These are phyloP conservation scores for Paramicrosporidium saccamoebae DNA, from an alignment of 371 early-diverging fungal genomes.

Conservation along the genomic window DNA sequence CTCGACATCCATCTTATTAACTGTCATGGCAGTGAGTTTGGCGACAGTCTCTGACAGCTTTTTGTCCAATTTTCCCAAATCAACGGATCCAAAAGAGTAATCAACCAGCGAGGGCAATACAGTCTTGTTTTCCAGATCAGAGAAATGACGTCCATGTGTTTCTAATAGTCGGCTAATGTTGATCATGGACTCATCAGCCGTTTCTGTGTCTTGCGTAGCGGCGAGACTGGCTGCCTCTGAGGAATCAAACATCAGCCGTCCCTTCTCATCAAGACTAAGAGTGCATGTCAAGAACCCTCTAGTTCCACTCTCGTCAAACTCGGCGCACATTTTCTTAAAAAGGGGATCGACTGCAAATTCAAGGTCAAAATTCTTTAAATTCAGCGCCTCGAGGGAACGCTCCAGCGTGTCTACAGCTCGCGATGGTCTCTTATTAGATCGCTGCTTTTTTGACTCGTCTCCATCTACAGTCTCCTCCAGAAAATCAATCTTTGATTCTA, in stretches of 20 bases:
- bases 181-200: neutral
- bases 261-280: conserved; percentile 28
- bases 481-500: neutral
- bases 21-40: too few species aligned
- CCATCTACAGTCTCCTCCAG: conserved; percentile 12
- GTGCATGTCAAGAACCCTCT: conserved; percentile 64
- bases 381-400: conserved; percentile 34
- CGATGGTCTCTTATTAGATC: too few species aligned
- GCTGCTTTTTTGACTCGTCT: conserved; percentile 10
- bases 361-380: conserved; percentile 51
- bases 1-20: too few species aligned
- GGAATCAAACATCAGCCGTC: conserved; percentile 78
- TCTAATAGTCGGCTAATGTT: conserved; percentile 1
- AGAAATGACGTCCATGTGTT: too few species aligned
- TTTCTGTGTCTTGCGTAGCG: conserved; percentile 1
- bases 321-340: conserved; percentile 83
- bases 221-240: conserved; percentile 18
- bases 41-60: too few species aligned
- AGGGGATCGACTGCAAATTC: conserved; percentile 84
- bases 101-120: too few species aligned
- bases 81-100: too few species aligned
- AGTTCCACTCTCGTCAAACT: conserved; percentile 93
- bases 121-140: too few species aligned
- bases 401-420: conserved; percentile 29
- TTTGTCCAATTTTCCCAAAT: too few species aligned